Evolutionary conservation across 148 eudicot species (phyloP).

Genomic region (Arbutus unedo): DNA sequence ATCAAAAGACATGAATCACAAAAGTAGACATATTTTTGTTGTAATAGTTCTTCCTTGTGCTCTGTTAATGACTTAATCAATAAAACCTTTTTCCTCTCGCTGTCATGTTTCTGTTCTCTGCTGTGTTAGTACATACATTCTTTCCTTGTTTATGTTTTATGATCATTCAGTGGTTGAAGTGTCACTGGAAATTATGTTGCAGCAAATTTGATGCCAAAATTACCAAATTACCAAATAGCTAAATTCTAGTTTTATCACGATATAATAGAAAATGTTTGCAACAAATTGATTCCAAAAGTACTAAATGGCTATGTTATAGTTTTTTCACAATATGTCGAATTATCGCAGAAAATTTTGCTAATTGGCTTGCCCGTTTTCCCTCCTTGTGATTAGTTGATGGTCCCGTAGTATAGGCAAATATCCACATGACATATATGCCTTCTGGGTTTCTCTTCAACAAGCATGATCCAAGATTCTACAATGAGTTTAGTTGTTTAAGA

Average conservation of each 20-base stretch:
- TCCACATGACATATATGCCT: background rate
- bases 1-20: background rate
- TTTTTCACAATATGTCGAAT: background rate
- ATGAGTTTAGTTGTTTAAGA: background rate
- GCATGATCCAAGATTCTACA: background rate
- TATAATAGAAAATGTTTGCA: background rate
- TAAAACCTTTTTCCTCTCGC: background rate
- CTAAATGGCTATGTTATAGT: background rate
- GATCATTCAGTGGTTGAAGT: background rate
- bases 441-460: background rate
- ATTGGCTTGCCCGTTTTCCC: background rate
- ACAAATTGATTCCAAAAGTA: background rate
- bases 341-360: background rate
- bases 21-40: background rate
- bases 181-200: background rate
- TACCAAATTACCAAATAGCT: background rate
- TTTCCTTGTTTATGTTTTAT: background rate
- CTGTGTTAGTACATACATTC: background rate
- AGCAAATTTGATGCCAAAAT: background rate
- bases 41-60: background rate
- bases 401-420: background rate
- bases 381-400: constrained; percentile 10
- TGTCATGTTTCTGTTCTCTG: background rate
- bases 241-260: background rate
- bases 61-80: background rate